These are phyloP conservation scores for Hericium erinaceus DNA, from an alignment of 768 basidiomycete genomes.

Conservation along the genomic window DNA sequence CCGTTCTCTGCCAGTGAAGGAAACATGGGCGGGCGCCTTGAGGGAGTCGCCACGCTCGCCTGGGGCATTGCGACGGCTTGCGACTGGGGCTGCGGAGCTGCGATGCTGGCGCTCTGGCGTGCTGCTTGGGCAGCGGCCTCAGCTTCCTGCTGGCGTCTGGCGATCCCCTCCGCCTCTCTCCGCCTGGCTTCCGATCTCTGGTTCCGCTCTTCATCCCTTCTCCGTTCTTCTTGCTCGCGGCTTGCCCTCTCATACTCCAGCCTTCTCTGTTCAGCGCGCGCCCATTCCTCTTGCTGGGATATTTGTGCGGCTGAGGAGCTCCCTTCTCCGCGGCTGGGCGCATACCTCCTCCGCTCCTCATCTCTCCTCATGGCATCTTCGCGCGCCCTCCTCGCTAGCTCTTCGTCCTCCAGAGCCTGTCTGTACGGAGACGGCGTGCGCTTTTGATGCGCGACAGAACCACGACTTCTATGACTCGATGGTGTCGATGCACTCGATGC, in stretches of 20 bases:
- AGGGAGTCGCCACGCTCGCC: background rate
- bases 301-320: slow-evolving; percentile 9
- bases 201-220: slow-evolving; percentile 24
- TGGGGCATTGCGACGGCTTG: slow-evolving; percentile 12
- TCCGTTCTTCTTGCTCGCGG: slow-evolving; percentile 16
- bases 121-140: slow-evolving; percentile 21
- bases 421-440: slow-evolving; percentile 12
- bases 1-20: background rate
- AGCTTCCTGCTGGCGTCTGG: slow-evolving; percentile 46
- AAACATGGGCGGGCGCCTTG: background rate
- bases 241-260: slow-evolving; percentile 11
- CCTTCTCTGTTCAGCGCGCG: slow-evolving; percentile 13
- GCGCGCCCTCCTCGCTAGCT: slow-evolving; percentile 28
- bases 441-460: background rate
- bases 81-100: slow-evolving; percentile 2
- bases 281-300: slow-evolving; percentile 13
- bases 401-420: slow-evolving; percentile 25
- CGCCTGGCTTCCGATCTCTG: slow-evolving; percentile 33
- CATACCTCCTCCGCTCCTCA: slow-evolving; percentile 27
- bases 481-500: slow-evolving; percentile 10
- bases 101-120: slow-evolving; percentile 3
- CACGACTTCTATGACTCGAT: slow-evolving; percentile 12
- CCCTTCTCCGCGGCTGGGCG: slow-evolving; percentile 12
- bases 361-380: slow-evolving; percentile 24
- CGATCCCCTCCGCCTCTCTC: slow-evolving; percentile 49